Evolutionary conservation across 2,329 filamentous ascomycete species (phyloP).

Genomic region (Samsoniella hepiali): DNA sequence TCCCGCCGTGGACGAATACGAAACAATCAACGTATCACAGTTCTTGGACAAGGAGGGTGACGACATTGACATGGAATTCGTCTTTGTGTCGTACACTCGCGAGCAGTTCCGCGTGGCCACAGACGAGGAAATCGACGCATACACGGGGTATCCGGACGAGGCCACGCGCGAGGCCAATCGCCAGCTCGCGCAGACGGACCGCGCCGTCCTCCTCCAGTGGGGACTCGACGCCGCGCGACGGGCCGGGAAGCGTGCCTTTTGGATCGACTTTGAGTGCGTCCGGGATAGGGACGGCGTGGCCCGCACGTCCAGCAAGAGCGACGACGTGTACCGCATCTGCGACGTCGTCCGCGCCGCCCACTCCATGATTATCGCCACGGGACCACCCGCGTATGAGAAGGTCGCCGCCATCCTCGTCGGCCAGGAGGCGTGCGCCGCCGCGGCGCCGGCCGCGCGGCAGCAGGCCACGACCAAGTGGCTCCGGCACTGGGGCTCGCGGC

Average conservation of each 20-base stretch:
- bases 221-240: conserved; percentile 36
- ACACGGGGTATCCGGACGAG: conserved; percentile 20
- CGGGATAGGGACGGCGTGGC: conserved; percentile 30
- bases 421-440: conserved; percentile 25
- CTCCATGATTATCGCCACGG: conserved; percentile 40
- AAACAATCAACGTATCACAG: conserved; percentile 27
- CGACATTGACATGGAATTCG: conserved; percentile 30
- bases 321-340: conserved; percentile 41
- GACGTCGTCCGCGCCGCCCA: conserved; percentile 43
- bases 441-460: conserved; percentile 23
- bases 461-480: conserved; percentile 26
- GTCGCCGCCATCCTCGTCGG: conserved; percentile 22
- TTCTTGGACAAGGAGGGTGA: conserved; percentile 25
- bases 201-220: conserved; percentile 31
- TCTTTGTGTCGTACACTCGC: conserved; percentile 41
- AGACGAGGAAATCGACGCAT: conserved; percentile 21
- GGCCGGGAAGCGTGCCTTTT: conserved; percentile 39
- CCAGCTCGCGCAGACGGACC: conserved; percentile 24
- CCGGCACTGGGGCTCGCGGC: conserved; percentile 40
- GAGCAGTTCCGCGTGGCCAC: conserved; percentile 36
- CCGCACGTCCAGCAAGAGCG: conserved; percentile 26
- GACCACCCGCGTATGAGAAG: conserved; percentile 21
- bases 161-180: conserved; percentile 21
- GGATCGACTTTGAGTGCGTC: conserved; percentile 43
- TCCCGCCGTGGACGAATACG: conserved; percentile 18